phyloP scores from a whole-genome alignment of 768 basidiomycete species.

The Heimioporus sp. region DNA sequence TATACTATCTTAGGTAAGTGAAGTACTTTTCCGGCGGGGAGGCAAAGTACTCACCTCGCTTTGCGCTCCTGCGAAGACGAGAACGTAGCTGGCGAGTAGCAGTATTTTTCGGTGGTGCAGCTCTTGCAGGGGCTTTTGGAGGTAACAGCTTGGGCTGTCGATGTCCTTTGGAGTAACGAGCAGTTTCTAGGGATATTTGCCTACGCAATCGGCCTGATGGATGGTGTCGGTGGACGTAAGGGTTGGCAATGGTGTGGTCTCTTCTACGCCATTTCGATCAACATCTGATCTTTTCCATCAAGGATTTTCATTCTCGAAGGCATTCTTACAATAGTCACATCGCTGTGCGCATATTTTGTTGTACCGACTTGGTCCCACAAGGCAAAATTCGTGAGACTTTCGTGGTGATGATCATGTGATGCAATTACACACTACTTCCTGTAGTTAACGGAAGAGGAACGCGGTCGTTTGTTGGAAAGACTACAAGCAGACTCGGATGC shows the following conservation, averaged over 20 bases:
- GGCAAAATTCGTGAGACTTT: too few species aligned
- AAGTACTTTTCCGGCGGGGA: too few species aligned
- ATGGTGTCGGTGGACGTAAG: slow-evolving; percentile 49
- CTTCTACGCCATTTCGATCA: too few species aligned
- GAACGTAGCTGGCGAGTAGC: slow-evolving; percentile 62
- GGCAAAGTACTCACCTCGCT: slow-evolving; percentile 10
- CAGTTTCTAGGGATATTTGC: slow-evolving; percentile 49
- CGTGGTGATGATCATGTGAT: too few species aligned
- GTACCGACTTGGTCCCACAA: too few species aligned
- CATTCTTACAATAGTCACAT: too few species aligned
- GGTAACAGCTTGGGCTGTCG: slow-evolving; percentile 27
- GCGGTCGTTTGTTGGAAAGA: slow-evolving; percentile 45
- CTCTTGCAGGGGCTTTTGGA: slow-evolving; percentile 63
- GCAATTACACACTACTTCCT: too few species aligned
- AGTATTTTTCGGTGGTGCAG: slow-evolving; percentile 60
- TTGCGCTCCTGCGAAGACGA: slow-evolving; percentile 32
- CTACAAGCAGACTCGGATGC: slow-evolving; percentile 55
- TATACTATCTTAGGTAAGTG: too few species aligned
- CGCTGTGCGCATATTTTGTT: too few species aligned
- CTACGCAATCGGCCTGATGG: slow-evolving; percentile 57
- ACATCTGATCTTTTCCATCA: too few species aligned
- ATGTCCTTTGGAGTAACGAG: neutral
- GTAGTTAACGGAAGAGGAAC: slow-evolving; percentile 54
- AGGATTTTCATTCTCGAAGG: too few species aligned
- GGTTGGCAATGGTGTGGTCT: too few species aligned